These are phyloP conservation scores for Ramalina intermedia DNA, from an alignment of 495 filamentous ascomycete species.

Conservation along the genomic window DNA sequence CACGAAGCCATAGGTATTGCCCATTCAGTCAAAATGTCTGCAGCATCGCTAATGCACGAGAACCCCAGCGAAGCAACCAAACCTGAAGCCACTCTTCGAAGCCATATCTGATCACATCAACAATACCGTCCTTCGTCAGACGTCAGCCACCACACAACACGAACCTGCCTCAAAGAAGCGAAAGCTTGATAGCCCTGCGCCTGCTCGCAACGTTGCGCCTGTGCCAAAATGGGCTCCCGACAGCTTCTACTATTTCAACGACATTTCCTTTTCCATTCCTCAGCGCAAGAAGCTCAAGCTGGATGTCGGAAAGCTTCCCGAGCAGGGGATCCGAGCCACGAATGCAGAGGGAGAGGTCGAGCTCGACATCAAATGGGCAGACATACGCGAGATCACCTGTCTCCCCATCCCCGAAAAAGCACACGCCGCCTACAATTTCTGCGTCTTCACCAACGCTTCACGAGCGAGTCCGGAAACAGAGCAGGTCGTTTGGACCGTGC, in stretches of 20 bases:
- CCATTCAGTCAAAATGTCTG: neutral
- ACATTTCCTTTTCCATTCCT: slow-evolving; percentile 65
- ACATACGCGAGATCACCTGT: slow-evolving; percentile 69
- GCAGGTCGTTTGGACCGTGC: slow-evolving; percentile 72
- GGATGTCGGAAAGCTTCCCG: slow-evolving; percentile 40
- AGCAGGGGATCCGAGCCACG: slow-evolving; percentile 50
- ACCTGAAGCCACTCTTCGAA: slow-evolving; percentile 23
- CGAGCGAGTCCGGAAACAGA: slow-evolving; percentile 34
- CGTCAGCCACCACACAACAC: slow-evolving; percentile 10
- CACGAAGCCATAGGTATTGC: slow-evolving; percentile 1
- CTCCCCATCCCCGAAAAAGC: slow-evolving; percentile 87
- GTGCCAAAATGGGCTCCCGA: slow-evolving; percentile 23
- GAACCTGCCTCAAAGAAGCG: slow-evolving; percentile 38
- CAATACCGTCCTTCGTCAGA: slow-evolving; percentile 8
- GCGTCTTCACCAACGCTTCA: slow-evolving; percentile 52
- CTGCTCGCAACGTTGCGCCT: slow-evolving; percentile 20
- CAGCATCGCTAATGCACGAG: neutral
- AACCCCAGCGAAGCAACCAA: neutral
- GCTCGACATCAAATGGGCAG: slow-evolving; percentile 51
- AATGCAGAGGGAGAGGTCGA: slow-evolving; percentile 51
- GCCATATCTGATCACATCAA: slow-evolving; percentile 36
- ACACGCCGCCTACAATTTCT: slow-evolving; percentile 77
- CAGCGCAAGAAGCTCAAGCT: slow-evolving; percentile 85
- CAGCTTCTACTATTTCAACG: slow-evolving; percentile 42
- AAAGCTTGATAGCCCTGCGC: slow-evolving; percentile 35